Percentiles rank a stretch among this genome's conserved stretches.
Evolutionary conservation across 2,329 filamentous ascomycete species (phyloP).

Genomic region (Aspergillus spinulosporus): DNA sequence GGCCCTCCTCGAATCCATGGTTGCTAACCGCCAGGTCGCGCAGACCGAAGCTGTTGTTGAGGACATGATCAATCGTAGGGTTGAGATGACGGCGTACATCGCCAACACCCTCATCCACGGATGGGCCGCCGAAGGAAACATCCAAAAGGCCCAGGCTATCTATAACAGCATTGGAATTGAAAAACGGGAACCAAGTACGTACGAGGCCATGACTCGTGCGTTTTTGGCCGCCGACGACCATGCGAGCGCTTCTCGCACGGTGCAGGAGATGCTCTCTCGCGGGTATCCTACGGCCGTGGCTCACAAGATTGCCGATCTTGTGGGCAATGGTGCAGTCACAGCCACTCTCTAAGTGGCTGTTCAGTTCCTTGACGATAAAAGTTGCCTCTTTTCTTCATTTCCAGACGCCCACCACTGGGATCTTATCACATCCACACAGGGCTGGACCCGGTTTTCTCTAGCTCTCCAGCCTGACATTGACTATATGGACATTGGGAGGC

Average conservation of each 20-base stretch:
- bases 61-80: slow-evolving; percentile 70
- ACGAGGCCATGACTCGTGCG: slow-evolving; percentile 96
- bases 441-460: slow-evolving; percentile 37
- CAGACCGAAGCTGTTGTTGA: slow-evolving; percentile 72
- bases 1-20: slow-evolving; percentile 94
- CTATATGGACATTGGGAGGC: slow-evolving; percentile 28
- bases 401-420: slow-evolving; percentile 11
- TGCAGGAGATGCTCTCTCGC: slow-evolving; percentile 84
- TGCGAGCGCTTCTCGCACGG: slow-evolving; percentile 71
- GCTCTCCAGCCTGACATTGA: slow-evolving; percentile 30
- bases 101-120: slow-evolving; percentile 97
- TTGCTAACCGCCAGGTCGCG: slow-evolving; percentile 83
- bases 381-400: slow-evolving; percentile 18
- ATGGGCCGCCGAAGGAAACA: slow-evolving; percentile 83
- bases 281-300: slow-evolving; percentile 91
- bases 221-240: slow-evolving; percentile 83
- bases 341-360: slow-evolving; percentile 26
- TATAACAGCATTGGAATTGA: slow-evolving; percentile 74
- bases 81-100: slow-evolving; percentile 94
- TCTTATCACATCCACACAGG: slow-evolving; percentile 27
- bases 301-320: slow-evolving; percentile 88
- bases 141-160: slow-evolving; percentile 73
- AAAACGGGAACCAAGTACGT: slow-evolving; percentile 93
- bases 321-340: slow-evolving; percentile 52
- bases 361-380: slow-evolving; percentile 13